Evolutionary conservation across 805 yeast species (phyloP).

Genomic region (Cyberlindnera euphorbiiphila): DNA sequence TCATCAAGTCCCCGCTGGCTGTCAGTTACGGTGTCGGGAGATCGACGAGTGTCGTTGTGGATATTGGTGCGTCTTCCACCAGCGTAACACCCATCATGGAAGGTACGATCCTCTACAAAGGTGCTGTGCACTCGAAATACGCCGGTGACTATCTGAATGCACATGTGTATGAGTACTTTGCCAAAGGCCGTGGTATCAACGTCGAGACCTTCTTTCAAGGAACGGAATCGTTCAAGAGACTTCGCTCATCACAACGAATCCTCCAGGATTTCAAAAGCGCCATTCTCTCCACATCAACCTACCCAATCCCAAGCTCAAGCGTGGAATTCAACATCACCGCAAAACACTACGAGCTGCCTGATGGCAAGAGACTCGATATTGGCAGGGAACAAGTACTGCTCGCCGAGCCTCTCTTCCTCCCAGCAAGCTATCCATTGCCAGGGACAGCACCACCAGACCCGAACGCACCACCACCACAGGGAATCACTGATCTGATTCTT

Average conservation of each 20-base stretch:
- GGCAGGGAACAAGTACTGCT: conserved; percentile 51
- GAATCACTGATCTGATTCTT: conserved; percentile 37
- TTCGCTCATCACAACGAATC: conserved; percentile 35
- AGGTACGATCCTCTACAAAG: conserved; percentile 66
- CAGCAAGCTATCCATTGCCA: conserved; percentile 47
- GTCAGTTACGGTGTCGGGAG: conserved; percentile 75
- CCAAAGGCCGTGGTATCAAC: conserved; percentile 27
- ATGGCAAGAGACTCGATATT: conserved; percentile 44
- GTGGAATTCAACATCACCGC: conserved; percentile 32
- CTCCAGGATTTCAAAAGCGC: conserved; percentile 48
- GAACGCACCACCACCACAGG: conserved; percentile 18
- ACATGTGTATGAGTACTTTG: conserved; percentile 50
- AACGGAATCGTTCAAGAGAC: conserved; percentile 36
- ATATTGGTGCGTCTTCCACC: conserved; percentile 67
- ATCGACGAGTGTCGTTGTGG: conserved; percentile 74
- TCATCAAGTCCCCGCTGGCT: conserved; percentile 74
- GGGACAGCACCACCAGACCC: conserved; percentile 26
- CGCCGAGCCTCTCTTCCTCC: conserved; percentile 70
- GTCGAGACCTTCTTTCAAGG: conserved; percentile 24
- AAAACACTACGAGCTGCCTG: conserved; percentile 58
- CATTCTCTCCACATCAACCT: conserved; percentile 34
- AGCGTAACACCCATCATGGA: conserved; percentile 75
- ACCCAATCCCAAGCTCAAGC: conserved; percentile 34
- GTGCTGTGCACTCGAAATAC: conserved; percentile 60
- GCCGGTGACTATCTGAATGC: conserved; percentile 84